Evolutionary conservation across 306 rosid species (phyloP).

Genomic region (Vigna trinervia): DNA sequence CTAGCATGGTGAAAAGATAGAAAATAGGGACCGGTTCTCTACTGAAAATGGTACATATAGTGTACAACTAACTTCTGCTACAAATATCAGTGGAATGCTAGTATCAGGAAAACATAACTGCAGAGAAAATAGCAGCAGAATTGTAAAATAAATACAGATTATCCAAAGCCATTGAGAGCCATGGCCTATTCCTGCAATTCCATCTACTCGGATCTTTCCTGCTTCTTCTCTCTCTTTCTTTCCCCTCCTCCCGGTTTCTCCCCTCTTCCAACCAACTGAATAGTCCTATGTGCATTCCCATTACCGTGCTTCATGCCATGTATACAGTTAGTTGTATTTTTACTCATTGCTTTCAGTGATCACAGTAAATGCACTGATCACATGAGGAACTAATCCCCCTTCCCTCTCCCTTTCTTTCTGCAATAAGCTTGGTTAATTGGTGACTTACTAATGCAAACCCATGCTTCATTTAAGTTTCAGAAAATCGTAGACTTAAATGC

Average conservation of each 20-base stretch:
- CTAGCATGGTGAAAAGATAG: neutral
- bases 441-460: neutral
- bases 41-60: neutral
- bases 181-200: slow-evolving; percentile 1
- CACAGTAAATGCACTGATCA: neutral
- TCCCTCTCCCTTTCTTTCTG: neutral
- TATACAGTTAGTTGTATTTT: neutral
- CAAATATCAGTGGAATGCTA: neutral
- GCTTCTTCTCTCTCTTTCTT: slow-evolving; percentile 7
- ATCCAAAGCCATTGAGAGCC: neutral
- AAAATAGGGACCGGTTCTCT: neutral
- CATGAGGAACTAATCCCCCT: neutral
- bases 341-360: neutral
- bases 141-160: neutral
- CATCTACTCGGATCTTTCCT: neutral
- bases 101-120: neutral
- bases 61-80: neutral
- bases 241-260: neutral
- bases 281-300: neutral
- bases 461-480: slow-evolving; percentile 11
- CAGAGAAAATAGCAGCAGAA: slow-evolving; percentile 1
- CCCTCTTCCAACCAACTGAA: neutral
- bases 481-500: neutral
- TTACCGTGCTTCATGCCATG: neutral
- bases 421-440: neutral